Evolutionary conservation across 441 rosid genomes (phyloP).

Genomic region (Syzygium malaccense): DNA sequence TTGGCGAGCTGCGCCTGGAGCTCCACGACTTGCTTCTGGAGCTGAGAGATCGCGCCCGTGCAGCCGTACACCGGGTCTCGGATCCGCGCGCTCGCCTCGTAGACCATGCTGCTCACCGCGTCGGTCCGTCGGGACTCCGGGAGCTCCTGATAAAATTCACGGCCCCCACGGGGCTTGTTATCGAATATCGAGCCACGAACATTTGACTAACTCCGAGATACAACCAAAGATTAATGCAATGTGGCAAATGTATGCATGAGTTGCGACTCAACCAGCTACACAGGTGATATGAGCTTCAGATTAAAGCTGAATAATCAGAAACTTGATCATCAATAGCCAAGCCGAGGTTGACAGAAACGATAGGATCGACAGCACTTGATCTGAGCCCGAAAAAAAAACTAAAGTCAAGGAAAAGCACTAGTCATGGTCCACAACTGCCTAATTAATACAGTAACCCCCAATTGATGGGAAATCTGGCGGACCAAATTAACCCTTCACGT

Average conservation of each 20-base stretch:
- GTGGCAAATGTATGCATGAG: background rate
- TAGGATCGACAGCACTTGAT: background rate
- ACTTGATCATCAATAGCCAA: background rate
- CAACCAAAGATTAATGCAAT: background rate
- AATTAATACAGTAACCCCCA: background rate
- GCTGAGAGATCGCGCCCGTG: conserved; percentile 43
- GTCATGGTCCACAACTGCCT: background rate
- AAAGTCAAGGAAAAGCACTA: background rate
- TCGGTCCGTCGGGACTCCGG: conserved; percentile 57
- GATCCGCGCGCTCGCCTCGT: conserved; percentile 53
- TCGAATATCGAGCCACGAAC: background rate
- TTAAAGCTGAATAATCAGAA: background rate
- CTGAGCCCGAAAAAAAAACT: background rate
- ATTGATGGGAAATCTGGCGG: background rate
- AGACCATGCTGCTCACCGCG: conserved; percentile 68
- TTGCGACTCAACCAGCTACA: background rate
- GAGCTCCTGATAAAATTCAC: conserved; percentile 30
- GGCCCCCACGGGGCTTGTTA: background rate
- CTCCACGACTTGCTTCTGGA: conserved; percentile 53
- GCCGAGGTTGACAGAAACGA: background rate
- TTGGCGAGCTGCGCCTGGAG: conserved; percentile 59
- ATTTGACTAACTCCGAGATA: background rate
- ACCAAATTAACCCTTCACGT: background rate
- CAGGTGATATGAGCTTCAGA: background rate
- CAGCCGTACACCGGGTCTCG: conserved; percentile 70